phyloP scores from a whole-genome alignment of 495 filamentous ascomycete genomes.

The Daldinia childiae region DNA sequence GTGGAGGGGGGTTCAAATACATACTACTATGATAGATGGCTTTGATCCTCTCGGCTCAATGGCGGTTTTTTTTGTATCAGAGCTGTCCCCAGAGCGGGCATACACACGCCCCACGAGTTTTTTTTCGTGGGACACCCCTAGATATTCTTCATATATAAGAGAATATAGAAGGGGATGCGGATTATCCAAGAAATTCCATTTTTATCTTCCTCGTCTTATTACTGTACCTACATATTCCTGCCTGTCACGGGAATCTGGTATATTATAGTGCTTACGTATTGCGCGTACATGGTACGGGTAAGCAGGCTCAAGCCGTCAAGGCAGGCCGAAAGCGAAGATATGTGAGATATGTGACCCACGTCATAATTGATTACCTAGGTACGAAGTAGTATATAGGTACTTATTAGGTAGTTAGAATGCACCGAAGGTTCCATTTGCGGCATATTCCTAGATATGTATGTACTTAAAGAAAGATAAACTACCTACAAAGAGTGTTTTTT shows the following conservation, averaged over 20 bases:
- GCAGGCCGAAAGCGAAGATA: slow-evolving; percentile 13
- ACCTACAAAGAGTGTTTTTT: background rate
- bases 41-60: slow-evolving; percentile 32
- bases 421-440: background rate
- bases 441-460: background rate
- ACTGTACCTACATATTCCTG: slow-evolving; percentile 25
- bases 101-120: slow-evolving; percentile 26
- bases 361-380: slow-evolving; percentile 27
- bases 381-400: background rate
- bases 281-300: slow-evolving; percentile 15
- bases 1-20: background rate
- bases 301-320: slow-evolving; percentile 13
- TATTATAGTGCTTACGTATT: slow-evolving; percentile 5
- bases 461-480: background rate
- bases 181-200: slow-evolving; percentile 1
- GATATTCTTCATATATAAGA: background rate
- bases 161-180: background rate
- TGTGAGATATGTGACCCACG: slow-evolving; percentile 28
- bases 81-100: slow-evolving; percentile 23
- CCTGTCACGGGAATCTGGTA: slow-evolving; percentile 13
- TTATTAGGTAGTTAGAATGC: background rate
- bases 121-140: slow-evolving; percentile 18
- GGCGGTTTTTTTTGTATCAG: slow-evolving; percentile 29
- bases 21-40: slow-evolving; percentile 17
- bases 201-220: slow-evolving; percentile 28